Percentiles rank a stretch among this genome's conserved stretches.
Conservation (phyloP, 306 rosid species). For the Lotus japonicus region DNA sequence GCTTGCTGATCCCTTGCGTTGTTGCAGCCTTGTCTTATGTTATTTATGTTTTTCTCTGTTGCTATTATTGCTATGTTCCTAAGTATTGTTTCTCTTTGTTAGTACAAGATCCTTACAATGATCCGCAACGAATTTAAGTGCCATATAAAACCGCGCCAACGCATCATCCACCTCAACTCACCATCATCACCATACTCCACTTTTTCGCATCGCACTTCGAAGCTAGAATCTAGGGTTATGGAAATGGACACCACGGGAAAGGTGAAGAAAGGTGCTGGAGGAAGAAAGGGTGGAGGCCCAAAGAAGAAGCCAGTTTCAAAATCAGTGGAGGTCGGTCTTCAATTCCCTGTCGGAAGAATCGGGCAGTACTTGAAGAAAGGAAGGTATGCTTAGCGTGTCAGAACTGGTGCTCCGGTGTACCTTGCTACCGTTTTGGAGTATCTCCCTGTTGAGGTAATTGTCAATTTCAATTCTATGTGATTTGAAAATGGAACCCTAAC, state of each 20-base stretch:
- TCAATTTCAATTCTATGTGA: neutral
- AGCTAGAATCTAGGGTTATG: neutral
- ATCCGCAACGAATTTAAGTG: neutral
- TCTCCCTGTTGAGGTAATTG: conserved; percentile 57
- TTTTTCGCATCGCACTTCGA: neutral
- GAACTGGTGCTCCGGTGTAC: conserved; percentile 60
- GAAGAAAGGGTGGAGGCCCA: conserved; percentile 43
- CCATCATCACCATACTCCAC: neutral
- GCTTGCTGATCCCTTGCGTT: too few species aligned
- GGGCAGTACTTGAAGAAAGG: conserved; percentile 59
- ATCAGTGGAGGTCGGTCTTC: conserved; percentile 61
- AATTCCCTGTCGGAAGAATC: conserved; percentile 68
- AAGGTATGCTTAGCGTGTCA: conserved; percentile 52
- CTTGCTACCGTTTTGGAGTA: conserved; percentile 65
- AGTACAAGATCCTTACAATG: neutral
- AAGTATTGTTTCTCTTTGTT: too few species aligned
- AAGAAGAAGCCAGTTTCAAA: conserved; percentile 56
- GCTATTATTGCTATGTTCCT: too few species aligned
- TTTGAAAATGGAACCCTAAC: neutral
- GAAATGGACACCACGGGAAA: conserved; percentile 46
- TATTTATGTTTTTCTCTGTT: too few species aligned
- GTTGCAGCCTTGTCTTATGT: too few species aligned
- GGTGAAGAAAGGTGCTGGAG: conserved; percentile 47
- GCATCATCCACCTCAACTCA: neutral
- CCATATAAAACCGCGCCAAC: neutral